These are phyloP conservation scores for Penicillium rolfsii DNA, from an alignment of 2,329 filamentous ascomycete species.

Conservation along the genomic window DNA sequence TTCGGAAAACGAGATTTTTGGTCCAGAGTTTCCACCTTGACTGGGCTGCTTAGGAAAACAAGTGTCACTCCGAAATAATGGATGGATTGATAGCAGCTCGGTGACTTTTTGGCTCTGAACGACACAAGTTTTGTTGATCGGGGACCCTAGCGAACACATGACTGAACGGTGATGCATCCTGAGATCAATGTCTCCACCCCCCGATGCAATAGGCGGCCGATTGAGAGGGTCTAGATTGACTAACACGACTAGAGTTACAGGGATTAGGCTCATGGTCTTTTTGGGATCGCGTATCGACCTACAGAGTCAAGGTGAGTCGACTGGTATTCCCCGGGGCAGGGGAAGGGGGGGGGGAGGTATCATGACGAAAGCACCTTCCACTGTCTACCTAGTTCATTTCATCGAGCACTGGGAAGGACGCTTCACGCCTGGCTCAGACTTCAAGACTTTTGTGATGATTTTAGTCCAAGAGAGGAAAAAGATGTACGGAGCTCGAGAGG, in stretches of 20 bases:
- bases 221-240: not conserved
- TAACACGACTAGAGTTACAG: not conserved
- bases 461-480: not conserved
- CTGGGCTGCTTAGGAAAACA: too few relatives aligned
- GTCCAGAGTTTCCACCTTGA: not conserved
- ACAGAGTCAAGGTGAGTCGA: not conserved
- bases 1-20: not conserved
- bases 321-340: not conserved
- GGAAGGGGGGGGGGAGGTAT: not conserved
- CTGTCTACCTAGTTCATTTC: not conserved
- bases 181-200: not conserved
- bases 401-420: not conserved
- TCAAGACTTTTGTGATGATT: not conserved
- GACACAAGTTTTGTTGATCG: not conserved
- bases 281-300: not conserved
- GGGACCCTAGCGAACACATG: not conserved
- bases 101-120: not conserved
- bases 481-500: not conserved
- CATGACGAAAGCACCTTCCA: not conserved
- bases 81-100: not conserved
- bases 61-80: not conserved
- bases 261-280: not conserved
- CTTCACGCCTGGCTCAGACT: not conserved
- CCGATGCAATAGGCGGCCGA: not conserved
- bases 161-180: constrained; percentile 2